Base-by-base conservation (phyloP, 2,329 filamentous ascomycete genomes). In the Pseudogymnoascus sp. region DNA sequence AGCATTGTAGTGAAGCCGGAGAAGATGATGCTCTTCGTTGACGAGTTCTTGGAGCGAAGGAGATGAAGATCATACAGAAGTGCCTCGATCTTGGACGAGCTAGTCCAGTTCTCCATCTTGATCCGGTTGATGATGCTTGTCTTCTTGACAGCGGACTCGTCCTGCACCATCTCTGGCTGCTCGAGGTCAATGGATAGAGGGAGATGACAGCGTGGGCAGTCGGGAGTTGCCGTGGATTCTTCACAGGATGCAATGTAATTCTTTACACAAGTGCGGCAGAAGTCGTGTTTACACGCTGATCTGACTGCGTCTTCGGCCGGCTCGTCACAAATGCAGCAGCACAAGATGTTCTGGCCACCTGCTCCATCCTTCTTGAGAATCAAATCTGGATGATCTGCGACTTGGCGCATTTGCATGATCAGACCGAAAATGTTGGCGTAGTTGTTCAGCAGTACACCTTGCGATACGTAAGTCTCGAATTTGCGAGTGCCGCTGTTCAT, bases 381-480 rank as follows among this genome's bases (percentile, higher is more conserved):
- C 34, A 99, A 75, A 74, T 99, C 94, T 0, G 94, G 94, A 70
- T 99, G 94, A 66, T 99, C 94, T 6, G 94, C 91, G 23, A 96
- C 90, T 75, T 99, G 94, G 60, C 94, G 88, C 92, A 99, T 97
- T 73, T 96, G 92, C 90, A 97, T 97, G 70, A 99, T 96, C 60
- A 99, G 81, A 70, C 92, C 92, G 68, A 99, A 99, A 65, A 99
- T 97, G 72, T 99, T 99, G 76, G 94, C 94, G 67, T 97, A 97
- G 71, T 96, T 96, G 78, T 97, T 91, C 63, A 99, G 81, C 73
- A 99, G 84, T 18, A 97, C 92, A 76, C 91, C 92, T 64, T 91
- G 89, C 15, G 90, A 88, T 35, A 97, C 94, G 66, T 97, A 99
- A 0, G 92, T 97, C 69, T 97, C 90, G 66, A 97, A 99, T 67